These are phyloP conservation scores for Scheffersomyces ergatensis DNA, from an alignment of 805 yeast species.

Conservation along the genomic window DNA sequence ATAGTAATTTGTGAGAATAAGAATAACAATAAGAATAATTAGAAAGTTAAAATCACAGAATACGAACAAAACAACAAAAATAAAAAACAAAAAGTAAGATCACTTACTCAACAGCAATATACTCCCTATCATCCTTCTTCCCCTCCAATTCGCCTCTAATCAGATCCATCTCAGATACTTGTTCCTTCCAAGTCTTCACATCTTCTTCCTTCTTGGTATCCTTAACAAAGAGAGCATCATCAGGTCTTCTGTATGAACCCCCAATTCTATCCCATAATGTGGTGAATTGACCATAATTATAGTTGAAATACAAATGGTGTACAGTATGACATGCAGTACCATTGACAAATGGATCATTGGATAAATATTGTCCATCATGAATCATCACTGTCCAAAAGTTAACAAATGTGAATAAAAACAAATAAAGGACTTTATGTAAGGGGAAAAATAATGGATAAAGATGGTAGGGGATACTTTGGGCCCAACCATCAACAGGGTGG, in stretches of 20 bases:
- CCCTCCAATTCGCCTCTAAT: conserved; percentile 84
- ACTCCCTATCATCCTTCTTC: conserved; percentile 69
- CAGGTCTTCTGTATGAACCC: conserved; percentile 90
- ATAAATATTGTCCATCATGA: conserved; percentile 95
- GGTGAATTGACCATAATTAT: conserved; percentile 97
- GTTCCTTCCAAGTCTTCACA: conserved; percentile 64
- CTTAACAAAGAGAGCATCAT: conserved; percentile 65
- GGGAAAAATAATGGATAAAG: conserved; percentile 90
- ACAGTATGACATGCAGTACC: conserved; percentile 99
- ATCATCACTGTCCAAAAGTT: conserved; percentile 99
- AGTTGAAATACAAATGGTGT: conserved; percentile 95
- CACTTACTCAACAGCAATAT: conserved; percentile 27
- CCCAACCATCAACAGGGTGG: conserved; percentile 97
- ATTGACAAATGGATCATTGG: conserved; percentile 89
- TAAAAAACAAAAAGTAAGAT: neutral
- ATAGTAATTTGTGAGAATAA: no score
- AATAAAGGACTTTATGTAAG: conserved; percentile 80
- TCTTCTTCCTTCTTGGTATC: conserved; percentile 57
- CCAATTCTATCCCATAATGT: conserved; percentile 98
- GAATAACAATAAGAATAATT: no score
- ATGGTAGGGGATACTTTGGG: conserved; percentile 92
- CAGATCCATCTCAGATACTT: conserved; percentile 69
- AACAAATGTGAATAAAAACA: conserved; percentile 81
- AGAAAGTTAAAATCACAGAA: no score
- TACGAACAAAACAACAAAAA: no score